Evolutionary conservation across 768 basidiomycete genomes (phyloP), one percentile per base, ranked within the genome.

Genomic region (Stropharia rugosoannulata): DNA sequence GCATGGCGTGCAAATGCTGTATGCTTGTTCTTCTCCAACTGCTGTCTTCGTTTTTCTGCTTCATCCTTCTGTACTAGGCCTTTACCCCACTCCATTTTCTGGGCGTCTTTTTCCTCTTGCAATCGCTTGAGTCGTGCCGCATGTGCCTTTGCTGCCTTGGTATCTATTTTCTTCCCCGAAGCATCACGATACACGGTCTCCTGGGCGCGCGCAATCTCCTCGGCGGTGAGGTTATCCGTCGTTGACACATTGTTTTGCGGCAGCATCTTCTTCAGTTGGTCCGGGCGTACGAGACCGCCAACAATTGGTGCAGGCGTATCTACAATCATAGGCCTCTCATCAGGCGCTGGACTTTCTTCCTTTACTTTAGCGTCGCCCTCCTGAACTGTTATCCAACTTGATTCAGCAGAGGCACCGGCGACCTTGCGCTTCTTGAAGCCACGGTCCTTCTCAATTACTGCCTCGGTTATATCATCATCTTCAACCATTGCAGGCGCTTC

Each of bases 11-110:
- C 89, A 59, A 98, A 88, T 15, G 84, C 80, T 56, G 76, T 79
- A 11, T 73, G 73, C 56, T 76, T 80, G 70, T 88, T 84, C 62
- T 82, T 85, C 69, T 91, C 87, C 64, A 91, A 67, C 55, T 93
- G 85, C 55, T 70, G 64, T 64, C 73, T 81, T 66, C 77, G 74
- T 66, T 80, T 82, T 72, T 95, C 91, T 50, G 79, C 74, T 57
- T 95, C 90, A 19, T 91, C 88, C 57, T 86, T 76, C 74, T 98
- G 97, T 38, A 94, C 89, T 36, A 98, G 65, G 29, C 97, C 97
- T 71, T 96, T 98, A 0, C 93, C 94, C 97, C 97, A 98, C 68
- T 96, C 92, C 92, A 96, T 94, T 76, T 93, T 95, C 67, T 82
- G 76, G 48, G 89, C 89, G 66, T 96, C 93, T 66, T 83, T 85